Percentiles rank a stretch among this genome's conserved stretches.
phyloP scores from a whole-genome alignment of 2,329 filamentous ascomycete species.

The Xylariaceae sp. region DNA sequence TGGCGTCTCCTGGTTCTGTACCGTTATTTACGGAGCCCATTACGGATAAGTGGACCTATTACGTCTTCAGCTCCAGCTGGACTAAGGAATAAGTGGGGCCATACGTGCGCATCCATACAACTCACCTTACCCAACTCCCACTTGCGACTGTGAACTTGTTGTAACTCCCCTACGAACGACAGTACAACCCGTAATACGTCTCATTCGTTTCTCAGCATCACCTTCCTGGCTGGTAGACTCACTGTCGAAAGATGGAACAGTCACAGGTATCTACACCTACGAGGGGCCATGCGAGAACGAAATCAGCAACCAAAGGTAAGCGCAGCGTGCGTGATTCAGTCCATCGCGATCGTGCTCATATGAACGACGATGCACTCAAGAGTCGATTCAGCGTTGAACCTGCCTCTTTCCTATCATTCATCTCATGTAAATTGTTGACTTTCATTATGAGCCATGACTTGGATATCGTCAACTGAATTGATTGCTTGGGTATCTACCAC shows the following conservation, averaged over 20 bases:
- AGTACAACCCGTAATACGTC: not conserved
- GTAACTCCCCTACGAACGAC: not conserved
- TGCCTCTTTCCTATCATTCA: not conserved
- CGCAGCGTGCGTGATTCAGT: constrained; percentile 11
- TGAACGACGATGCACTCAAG: not conserved
- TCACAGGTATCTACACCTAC: constrained; percentile 15
- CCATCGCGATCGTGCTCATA: not conserved
- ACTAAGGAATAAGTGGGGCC: too few relatives aligned
- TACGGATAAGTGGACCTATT: too few relatives aligned
- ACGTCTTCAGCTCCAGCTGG: too few relatives aligned
- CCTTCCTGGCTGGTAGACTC: not conserved
- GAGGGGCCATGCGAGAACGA: constrained; percentile 27
- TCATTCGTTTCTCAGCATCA: not conserved
- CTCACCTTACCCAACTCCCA: not conserved
- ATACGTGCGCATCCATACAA: not conserved
- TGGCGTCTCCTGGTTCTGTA: too few relatives aligned
- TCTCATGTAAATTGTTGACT: not conserved
- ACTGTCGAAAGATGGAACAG: constrained; percentile 22
- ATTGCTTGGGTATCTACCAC: not conserved
- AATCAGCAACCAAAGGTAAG: constrained; percentile 29
- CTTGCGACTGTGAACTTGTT: not conserved
- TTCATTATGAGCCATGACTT: not conserved
- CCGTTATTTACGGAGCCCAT: too few relatives aligned
- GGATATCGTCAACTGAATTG: not conserved
- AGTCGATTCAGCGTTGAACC: not conserved